Evolutionary conservation across 2,329 filamentous ascomycete genomes (phyloP), one percentile per base, ranked within the genome.

Genomic region (Decorospora gaudefroyi): DNA sequence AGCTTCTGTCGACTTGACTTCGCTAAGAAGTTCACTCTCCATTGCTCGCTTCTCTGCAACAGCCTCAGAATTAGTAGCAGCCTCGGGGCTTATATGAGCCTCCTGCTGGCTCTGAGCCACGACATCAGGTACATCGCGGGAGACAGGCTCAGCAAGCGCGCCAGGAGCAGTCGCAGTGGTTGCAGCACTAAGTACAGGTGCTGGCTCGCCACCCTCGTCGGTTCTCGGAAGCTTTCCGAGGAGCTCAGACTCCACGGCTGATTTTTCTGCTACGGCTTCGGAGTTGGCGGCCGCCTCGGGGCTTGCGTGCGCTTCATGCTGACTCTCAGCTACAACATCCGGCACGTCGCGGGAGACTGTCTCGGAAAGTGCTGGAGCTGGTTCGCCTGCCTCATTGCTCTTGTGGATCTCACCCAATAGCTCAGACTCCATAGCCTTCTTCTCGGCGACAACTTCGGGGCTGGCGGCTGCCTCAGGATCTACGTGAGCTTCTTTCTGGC

Each of bases 61-160:
- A 61, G 86, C 85, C 35, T 79, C 75, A 17, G 80, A 72, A 42
- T 82, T 75, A 17, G 78, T 84, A 59, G 84, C 84, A 12, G 87
- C 85, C 65, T 89, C 86, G 9, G 85, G 81, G 12, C 76, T 74
- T 29, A 74, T 75, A 43, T 81, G 71, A 7, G 86, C 84, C 64
- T 83, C 79, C 56, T 82, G 76, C 64, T 90, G 85, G 71, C 84
- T 88, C 61, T 89, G 81, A 64, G 82, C 84, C 37, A 90, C 86
- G 23, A 86, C 70, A 37, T 80, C 77, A 17, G 84, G 84, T 12
- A 68, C 53, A 42, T 62, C 65, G 22, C 64, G 62, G 23, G 67
- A 65, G 46, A 72, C 64, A 31, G 38, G 61, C 26, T 53, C 52
- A 2, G 53, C 43, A 22, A 32, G 34, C n/a, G 48, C 29, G 6